phyloP scores from a whole-genome alignment of 176 grass and related monocot species.

The Themeda triandra region DNA sequence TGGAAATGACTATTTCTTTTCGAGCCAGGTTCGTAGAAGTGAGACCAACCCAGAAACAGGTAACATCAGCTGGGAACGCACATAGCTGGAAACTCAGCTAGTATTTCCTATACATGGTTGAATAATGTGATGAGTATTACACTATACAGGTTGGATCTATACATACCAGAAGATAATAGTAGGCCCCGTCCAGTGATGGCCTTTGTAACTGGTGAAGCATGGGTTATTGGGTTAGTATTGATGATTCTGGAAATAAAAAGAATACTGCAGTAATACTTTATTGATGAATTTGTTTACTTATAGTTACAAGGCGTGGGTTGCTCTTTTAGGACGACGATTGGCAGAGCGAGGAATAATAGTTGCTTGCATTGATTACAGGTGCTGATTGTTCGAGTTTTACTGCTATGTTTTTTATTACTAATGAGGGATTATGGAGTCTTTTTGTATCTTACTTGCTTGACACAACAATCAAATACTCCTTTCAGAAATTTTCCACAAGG shows the following conservation, averaged over 20 bases:
- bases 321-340: conserved; percentile 82
- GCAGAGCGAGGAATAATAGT: conserved; percentile 96
- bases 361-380: conserved; percentile 99
- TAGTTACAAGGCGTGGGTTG: conserved; percentile 98
- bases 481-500: conserved; percentile 98
- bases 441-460: not conserved
- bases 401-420: not conserved
- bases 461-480: conserved; percentile 1
- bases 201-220: conserved; percentile 94
- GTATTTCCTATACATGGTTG: conserved; percentile 3
- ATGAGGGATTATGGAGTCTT: not conserved
- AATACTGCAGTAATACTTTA: not conserved
- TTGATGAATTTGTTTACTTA: conserved; percentile 21
- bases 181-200: conserved; percentile 79
- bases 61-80: conserved; percentile 17
- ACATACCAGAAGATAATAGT: conserved; percentile 60
- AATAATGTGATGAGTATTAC: conserved; percentile 5
- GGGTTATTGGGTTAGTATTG: conserved; percentile 89
- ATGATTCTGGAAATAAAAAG: conserved; percentile 16
- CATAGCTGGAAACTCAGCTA: not conserved
- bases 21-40: conserved; percentile 85
- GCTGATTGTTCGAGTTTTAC: conserved; percentile 20
- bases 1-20: conserved; percentile 98
- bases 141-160: conserved; percentile 82
- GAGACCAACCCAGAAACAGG: conserved; percentile 88